Evolutionary conservation across 2,329 filamentous ascomycete genomes (phyloP), one percentile per base, ranked within the genome.

Genomic region (Aspergillaceae sp.): DNA sequence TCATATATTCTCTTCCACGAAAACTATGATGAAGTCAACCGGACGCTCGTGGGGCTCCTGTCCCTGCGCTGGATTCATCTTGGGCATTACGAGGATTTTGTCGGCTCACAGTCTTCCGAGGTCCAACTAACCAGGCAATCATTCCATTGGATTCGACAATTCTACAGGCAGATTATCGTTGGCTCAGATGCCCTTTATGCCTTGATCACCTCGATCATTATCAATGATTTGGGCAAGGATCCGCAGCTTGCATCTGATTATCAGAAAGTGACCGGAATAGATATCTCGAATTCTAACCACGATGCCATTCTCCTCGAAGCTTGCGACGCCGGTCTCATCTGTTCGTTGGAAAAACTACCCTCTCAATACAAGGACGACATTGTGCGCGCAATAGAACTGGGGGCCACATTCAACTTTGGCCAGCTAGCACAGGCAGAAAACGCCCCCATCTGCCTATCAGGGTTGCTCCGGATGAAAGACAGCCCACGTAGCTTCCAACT

Each of bases 201-300:
- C 0, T 51, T 69, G 10, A 51, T 69, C 28, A 53, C 62, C 9
- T 59, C 63, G 7, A 60, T 67, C 45, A 47, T 65, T 4, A 59
- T 69, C 43, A 66, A 68, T 41, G 66, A 69, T 45, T 52, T 69
- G 10, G 66, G 67, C 28, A 70, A 69, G 45, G 64, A 68, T 34
- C 49, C 60, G 1, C 40, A 54, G 32, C 57, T 70, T 3, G 59
- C 58, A 29, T 40, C 58, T 9, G 51, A 61, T 27, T 51, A 58
- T 41, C 48, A 51, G 6, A 32, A 32, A 4, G 34, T 43, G 2
- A 7, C 47, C 4, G 19, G 6, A 3, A 8, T 3, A n/a, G 19
- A 28, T 30, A 9, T 19, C 9, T 7, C 26, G 5, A 26, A 7
- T 4, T 11, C 2, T 7, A 61, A 68, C 44, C 66, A 68, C 46